Evolutionary conservation across 208 protist species (phyloP), one percentile per base, ranked within the genome.

Genomic region (Leishmania major): DNA sequence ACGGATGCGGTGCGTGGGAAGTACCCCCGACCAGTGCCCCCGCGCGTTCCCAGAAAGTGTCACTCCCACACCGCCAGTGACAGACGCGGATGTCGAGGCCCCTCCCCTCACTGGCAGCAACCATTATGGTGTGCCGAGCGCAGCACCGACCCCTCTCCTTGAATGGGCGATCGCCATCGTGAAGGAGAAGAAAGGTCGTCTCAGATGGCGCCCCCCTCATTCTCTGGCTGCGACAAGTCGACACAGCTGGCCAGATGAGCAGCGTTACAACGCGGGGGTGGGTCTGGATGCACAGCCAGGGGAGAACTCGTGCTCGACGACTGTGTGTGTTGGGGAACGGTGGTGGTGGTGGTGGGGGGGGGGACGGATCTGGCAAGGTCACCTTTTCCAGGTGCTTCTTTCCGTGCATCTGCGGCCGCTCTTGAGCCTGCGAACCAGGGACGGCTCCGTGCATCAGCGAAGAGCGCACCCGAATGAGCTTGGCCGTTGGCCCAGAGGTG

Each of bases 151-250:
- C 60, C n/a, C n/a, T 67, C 60, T 67, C 60, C 25, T 31, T 22
- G 60, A n/a, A 6, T 67, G 4, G n/a, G 11, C 13, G 2, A 82
- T 69, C 5, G 37, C 37, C 37, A 77, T 84, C 1, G 84, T 84
- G 10, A 60, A 81, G 49, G 80, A 88, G 49, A 88, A 77, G 51
- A 43, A 79, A 28, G 57, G 70, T 2, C 25, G 5, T 17, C n/a
- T 62, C 19, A 60, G 80, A 3, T 66, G 75, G 7, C 69, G 80
- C 3, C 45, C 62, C 84, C 49, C 10, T 79, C 49, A 53, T 55
- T 55, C 51, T 88, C 7, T 88, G 84, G 80, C 84, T 64, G 22
- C 75, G 79, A 22, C n/a, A 45, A 62, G 31, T 84, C 17, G 81
- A 76, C 59, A n/a, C 59, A n/a, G 72, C 10, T 84, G 80, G 74